Base-by-base conservation (phyloP, 1,284 basidiomycete genomes). In the Trametes pubescens region DNA sequence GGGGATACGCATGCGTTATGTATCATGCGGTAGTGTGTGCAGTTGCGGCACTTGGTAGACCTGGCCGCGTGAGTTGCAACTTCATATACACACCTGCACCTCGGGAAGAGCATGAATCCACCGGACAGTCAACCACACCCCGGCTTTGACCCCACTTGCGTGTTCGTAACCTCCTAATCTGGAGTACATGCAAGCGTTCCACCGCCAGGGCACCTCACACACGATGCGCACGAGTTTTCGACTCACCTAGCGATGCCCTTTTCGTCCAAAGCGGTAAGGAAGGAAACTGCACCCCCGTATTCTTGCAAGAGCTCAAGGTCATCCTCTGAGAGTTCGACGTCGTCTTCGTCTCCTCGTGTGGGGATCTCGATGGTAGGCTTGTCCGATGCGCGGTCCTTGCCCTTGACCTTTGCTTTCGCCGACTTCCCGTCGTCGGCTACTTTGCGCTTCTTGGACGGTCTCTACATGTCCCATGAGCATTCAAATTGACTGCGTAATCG, bases 171-270 rank as follows among this genome's bases (percentile, higher is more conserved):
- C n/a, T n/a, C n/a, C n/a, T n/a, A n/a, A n/a, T n/a, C n/a, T n/a
- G n/a, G n/a, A n/a, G n/a, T n/a, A n/a, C n/a, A n/a, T n/a, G n/a
- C n/a, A n/a, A n/a, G n/a, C n/a, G n/a, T n/a, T 32, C 29, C 29
- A 32, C 29, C 29, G 3, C 29, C 8, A 32, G 29, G 8, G 29
- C 29, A 24, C 10, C 37, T 38, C 37, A 38, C 44, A 48, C 14
- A 14, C 38, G 26, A 26, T 18, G 37, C 8, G 29, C 40, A 38
- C 2, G 18, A 13, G 11, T 38, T 46, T 1, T 26, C 3, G 13
- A 72, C 84, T 60, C 72, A 90, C 92, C 88, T 86, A 63, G 90
- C 80, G 62, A 95, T 92, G 18, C 85, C 89, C 68, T 85, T 87
- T 64, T 83, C 82, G 75, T 94, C 91, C 55, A 94, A 77, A 43